Evolutionary conservation across 2,329 filamentous ascomycete species (phyloP), one percentile per base, ranked within the genome.

Genomic region (Phyllosticta capitalensis): DNA sequence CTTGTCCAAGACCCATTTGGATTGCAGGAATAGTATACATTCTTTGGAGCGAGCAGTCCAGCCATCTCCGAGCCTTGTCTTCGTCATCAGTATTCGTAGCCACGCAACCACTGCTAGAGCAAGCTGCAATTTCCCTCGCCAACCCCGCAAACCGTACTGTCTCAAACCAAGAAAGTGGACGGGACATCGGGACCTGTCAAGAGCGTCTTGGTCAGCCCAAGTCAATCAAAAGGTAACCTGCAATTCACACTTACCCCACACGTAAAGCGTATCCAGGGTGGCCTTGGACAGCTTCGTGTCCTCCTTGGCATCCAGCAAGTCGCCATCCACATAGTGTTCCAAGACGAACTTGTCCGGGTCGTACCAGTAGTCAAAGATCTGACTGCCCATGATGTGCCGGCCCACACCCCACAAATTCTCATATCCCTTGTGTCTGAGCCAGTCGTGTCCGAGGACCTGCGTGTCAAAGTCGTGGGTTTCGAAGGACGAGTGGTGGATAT

Each of bases 361-460:
- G 48, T 82, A 85, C 84, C 84, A 88, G 69, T 88, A 88, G 67
- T 89, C 85, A 65, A 89, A 90, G 56, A 89, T 83, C 72, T 89
- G 86, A 63, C 80, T 83, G 3, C 86, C 86, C 65, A 89, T 76
- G 21, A 88, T 80, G 74, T 89, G 86, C 56, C 87, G 72, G 0
- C 87, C 87, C 0, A 90, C 81, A 1, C 87, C 87, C 87, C 87
- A 90, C 63, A 84, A 84, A 65, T 78, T 81, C 65, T 78, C 79
- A 67, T 87, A 87, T 1, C 81, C 82, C 69, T 84, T 82, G 63
- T 81, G 74, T 1, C 76, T 76, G 62, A 90, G 73, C 83, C 84
- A 89, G 66, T 87, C 80, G 71, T 90, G 87, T 1, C 87, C 87
- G 2, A 89, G 74, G 30, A 83, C 77, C 74, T 89, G 86, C 4